These are phyloP conservation scores for Camelina hispida DNA, from an alignment of 345 rosid species.

Conservation along the genomic window DNA sequence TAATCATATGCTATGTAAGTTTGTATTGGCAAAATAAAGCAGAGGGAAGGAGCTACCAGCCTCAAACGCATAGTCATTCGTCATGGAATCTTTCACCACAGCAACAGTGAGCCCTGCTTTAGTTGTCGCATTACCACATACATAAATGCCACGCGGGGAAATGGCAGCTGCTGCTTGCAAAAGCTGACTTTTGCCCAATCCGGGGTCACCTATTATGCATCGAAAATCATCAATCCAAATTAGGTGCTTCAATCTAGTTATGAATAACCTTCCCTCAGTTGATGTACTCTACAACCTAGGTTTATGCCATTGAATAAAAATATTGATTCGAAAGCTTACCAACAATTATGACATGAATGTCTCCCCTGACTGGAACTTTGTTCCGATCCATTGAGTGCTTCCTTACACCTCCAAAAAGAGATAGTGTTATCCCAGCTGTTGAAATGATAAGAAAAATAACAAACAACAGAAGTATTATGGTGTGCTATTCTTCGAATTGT, in stretches of 20 bases:
- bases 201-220: conserved; percentile 85
- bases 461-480: conserved; percentile 20
- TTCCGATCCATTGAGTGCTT: conserved; percentile 88
- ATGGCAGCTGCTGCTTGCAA: conserved; percentile 96
- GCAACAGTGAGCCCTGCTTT: conserved; percentile 97
- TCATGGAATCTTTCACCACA: conserved; percentile 89
- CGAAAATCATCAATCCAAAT: conserved; percentile 15
- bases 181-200: conserved; percentile 97
- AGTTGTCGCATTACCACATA: conserved; percentile 95
- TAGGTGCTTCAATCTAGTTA: conserved; percentile 19
- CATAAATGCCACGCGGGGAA: conserved; percentile 97
- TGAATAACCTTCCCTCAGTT: conserved; percentile 18
- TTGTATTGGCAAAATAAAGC: conserved; percentile 18
- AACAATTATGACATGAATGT: conserved; percentile 93
- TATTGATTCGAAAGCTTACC: conserved; percentile 55
- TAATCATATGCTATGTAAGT: conserved; percentile 25
- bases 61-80: conserved; percentile 94
- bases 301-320: conserved; percentile 1
- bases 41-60: conserved; percentile 70
- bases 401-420: conserved; percentile 94
- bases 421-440: conserved; percentile 90
- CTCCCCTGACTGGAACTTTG: conserved; percentile 99
- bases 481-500: conserved; percentile 21
- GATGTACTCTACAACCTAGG: conserved; percentile 20
- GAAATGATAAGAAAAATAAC: conserved; percentile 26